Evolutionary conservation across 2,329 filamentous ascomycete species (phyloP).

Genomic region (Paecilomyces dactylethromorphus): DNA sequence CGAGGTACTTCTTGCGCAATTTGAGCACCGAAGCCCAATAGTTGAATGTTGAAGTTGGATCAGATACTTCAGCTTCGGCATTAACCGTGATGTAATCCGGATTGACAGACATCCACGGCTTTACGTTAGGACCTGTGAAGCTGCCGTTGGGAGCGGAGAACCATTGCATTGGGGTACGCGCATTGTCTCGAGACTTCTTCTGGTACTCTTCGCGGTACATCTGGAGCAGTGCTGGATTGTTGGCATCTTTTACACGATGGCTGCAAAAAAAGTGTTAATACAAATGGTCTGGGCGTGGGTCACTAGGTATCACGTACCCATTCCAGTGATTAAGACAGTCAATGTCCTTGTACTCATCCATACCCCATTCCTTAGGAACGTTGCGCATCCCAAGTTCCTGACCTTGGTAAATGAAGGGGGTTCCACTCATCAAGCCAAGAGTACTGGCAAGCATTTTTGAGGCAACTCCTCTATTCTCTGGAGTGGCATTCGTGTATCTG

Average conservation of each 20-base stretch:
- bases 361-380: slow-evolving; percentile 53
- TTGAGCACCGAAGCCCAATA: slow-evolving; percentile 58
- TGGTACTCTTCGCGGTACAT: slow-evolving; percentile 28
- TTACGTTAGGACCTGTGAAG: slow-evolving; percentile 50
- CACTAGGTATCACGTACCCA: slow-evolving; percentile 34
- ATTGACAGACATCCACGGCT: slow-evolving; percentile 67
- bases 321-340: slow-evolving; percentile 54
- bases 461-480: slow-evolving; percentile 43
- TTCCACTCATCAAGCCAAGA: slow-evolving; percentile 53
- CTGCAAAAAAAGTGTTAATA: slow-evolving; percentile 11
- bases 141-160: slow-evolving; percentile 53
- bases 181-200: slow-evolving; percentile 56
- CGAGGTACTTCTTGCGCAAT: slow-evolving; percentile 53
- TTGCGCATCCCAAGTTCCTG: slow-evolving; percentile 65
- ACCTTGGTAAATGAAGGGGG: slow-evolving; percentile 63
- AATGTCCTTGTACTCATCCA: slow-evolving; percentile 64
- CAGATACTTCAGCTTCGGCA: slow-evolving; percentile 40
- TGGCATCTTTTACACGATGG: slow-evolving; percentile 19
- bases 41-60: slow-evolving; percentile 47
- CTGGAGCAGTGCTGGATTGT: slow-evolving; percentile 20
- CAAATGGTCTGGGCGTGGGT: background rate
- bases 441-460: slow-evolving; percentile 57
- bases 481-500: slow-evolving; percentile 47
- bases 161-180: slow-evolving; percentile 68
- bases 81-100: slow-evolving; percentile 55